A percentile compares a stretch with the other conserved stretches of the same genome.
These are phyloP conservation scores for Simplicillium sp. DNA, from an alignment of 2,329 filamentous ascomycete species.

Conservation along the genomic window DNA sequence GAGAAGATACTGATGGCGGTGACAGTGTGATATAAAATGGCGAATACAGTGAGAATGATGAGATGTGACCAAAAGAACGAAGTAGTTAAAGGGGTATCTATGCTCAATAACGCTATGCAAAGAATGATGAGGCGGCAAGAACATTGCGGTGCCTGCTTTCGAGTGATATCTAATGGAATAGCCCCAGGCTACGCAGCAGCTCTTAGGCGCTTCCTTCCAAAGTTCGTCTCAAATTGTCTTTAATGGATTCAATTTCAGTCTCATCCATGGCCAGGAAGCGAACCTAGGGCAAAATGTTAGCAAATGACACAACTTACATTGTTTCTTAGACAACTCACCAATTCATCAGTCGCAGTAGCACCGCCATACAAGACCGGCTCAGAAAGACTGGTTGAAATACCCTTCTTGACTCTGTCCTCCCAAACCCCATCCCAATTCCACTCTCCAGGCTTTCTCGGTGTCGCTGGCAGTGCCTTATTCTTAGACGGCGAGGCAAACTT, in stretches of 20 bases:
- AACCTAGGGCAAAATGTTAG: constrained; percentile 35
- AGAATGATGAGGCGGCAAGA: no score
- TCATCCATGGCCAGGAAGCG: constrained; percentile 58
- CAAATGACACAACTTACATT: neutral
- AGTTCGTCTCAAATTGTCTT: constrained; percentile 47
- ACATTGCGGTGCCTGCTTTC: no score
- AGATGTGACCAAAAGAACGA: no score
- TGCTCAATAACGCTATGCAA: no score
- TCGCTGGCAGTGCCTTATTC: neutral
- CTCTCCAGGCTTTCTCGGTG: constrained; percentile 56
- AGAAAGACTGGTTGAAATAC: constrained; percentile 65
- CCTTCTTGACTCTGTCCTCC: constrained; percentile 78
- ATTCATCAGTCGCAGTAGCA: constrained; percentile 53
- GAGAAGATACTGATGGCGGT: no score
- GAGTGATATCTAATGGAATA: neutral
- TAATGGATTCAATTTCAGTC: constrained; percentile 45
- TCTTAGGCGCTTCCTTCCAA: constrained; percentile 19
- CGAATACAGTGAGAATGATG: no score
- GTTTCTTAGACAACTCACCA: constrained; percentile 42
- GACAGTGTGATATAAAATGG: no score
- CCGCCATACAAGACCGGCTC: constrained; percentile 72
- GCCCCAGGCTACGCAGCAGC: neutral
- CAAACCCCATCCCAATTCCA: constrained; percentile 99
- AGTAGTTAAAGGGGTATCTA: no score
- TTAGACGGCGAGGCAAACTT: neutral